Conservation (phyloP, 2,329 filamentous ascomycete genomes). For the Diaporthe sp. region DNA sequence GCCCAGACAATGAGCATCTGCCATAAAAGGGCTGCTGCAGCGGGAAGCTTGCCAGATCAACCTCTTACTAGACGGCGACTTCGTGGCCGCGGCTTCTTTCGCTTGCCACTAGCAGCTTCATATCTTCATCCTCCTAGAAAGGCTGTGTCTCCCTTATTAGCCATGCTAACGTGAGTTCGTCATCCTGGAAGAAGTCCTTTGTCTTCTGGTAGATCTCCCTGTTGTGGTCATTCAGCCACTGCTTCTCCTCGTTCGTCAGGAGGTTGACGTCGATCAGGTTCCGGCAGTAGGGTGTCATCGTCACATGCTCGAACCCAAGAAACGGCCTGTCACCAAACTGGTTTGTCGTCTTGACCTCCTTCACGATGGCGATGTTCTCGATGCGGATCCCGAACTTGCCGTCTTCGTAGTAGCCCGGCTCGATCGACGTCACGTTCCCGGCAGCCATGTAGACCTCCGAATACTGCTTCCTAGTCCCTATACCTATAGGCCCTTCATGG, state of each 20-base stretch:
- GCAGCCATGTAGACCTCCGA: constrained; percentile 88
- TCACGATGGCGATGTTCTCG: constrained; percentile 94
- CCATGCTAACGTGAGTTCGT: constrained; percentile 81
- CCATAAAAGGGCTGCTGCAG: too few species aligned
- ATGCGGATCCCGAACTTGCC: constrained; percentile 95
- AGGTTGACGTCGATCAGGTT: constrained; percentile 84
- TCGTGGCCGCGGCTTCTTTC: background rate
- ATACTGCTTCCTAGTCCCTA: constrained; percentile 92
- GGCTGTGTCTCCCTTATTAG: constrained; percentile 87
- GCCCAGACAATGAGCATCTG: background rate
- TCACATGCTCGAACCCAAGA: constrained; percentile 96
- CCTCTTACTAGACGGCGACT: background rate
- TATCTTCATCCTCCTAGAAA: constrained; percentile 52
- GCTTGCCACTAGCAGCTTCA: constrained; percentile 15
- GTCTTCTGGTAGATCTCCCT: constrained; percentile 86
- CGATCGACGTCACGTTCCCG: constrained; percentile 96
- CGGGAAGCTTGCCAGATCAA: background rate
- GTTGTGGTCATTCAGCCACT: constrained; percentile 91
- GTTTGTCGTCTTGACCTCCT: constrained; percentile 87
- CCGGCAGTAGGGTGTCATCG: constrained; percentile 94
- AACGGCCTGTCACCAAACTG: constrained; percentile 95
- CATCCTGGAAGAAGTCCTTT: constrained; percentile 78
- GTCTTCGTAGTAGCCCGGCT: constrained; percentile 98
- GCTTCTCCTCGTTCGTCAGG: constrained; percentile 79
- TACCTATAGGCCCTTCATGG: constrained; percentile 96